Evolutionary conservation across 148 eudicot genomes (phyloP).

Genomic region (Fagopyrum homotropicum): DNA sequence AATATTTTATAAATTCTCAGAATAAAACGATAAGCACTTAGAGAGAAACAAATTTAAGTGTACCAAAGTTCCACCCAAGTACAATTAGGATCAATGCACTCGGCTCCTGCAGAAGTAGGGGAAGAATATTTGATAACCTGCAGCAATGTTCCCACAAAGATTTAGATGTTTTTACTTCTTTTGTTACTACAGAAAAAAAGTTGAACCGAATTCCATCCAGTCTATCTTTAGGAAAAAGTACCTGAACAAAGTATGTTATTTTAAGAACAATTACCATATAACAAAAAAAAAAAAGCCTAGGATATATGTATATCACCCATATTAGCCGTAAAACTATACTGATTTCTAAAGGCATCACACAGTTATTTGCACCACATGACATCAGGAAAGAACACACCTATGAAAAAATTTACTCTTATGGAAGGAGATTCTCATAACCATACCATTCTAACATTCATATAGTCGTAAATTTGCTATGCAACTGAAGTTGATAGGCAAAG

Average conservation of each 20-base stretch:
- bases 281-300: not conserved
- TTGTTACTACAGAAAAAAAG: not conserved
- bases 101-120: slow-evolving; percentile 49
- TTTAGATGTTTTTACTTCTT: not conserved
- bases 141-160: slow-evolving; percentile 6
- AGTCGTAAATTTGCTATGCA: not conserved
- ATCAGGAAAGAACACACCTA: not conserved
- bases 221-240: not conserved
- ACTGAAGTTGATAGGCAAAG: not conserved
- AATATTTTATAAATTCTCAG: not conserved
- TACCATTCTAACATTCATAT: not conserved
- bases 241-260: not conserved
- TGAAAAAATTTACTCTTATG: not conserved
- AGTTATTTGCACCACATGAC: slow-evolving; percentile 1
- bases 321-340: not conserved
- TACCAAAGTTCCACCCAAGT: slow-evolving; percentile 51
- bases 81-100: slow-evolving; percentile 44
- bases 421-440: not conserved
- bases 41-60: not conserved
- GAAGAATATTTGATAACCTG: slow-evolving; percentile 46
- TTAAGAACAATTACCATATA: not conserved
- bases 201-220: not conserved
- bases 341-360: not conserved
- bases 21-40: not conserved
- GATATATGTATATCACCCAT: not conserved